Evolutionary conservation across 2,329 filamentous ascomycete species (phyloP), one percentile per base, ranked within the genome.

Genomic region (Fusarium tupiense): DNA sequence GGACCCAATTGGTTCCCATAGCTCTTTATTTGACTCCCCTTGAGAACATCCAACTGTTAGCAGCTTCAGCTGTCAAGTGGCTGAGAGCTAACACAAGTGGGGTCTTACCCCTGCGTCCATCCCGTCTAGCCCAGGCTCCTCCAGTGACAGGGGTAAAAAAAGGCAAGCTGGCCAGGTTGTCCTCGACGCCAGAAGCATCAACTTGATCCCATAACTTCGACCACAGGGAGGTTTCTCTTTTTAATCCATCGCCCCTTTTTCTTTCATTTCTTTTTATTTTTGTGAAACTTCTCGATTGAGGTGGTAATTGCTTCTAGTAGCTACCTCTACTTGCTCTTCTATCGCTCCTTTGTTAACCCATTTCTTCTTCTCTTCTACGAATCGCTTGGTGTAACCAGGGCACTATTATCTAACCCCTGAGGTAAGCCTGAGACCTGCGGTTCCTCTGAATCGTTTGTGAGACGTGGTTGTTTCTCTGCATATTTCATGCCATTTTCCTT

Each of bases 161-260:
- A 66, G 65, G 67, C 52, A 68, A 77, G 66, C 74, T 67, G 67
- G 73, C 73, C 76, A 78, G 74, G 75, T 77, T 78, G 76, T 78
- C 76, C 76, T 78, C 62, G 67, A 75, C 61, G 52, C 47, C 33
- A 67, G 71, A 50, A 68, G 47, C 33, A 59, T 75, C 69, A 74
- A 73, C 68, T 70, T 67, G 61, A 75, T 61, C 64, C 70, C 69
- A 67, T 76, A 73, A 67, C 74, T 71, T 61, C 62, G 64, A 54
- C 59, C 67, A 73, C 68, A 73, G 69, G 73, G 67, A 75, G 67
- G 49, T 56, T 74, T 74, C 38, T 72, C 53, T 69, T 69, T 65
- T 67, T 61, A 41, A 62, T 66, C 74, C 59, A 61, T 61, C 47
- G 37, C 66, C 71, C 62, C 65, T 66, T 68, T 76, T 60, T 61